phyloP scores from a whole-genome alignment of 257 asterid genomes.

The Primulina eburnea region DNA sequence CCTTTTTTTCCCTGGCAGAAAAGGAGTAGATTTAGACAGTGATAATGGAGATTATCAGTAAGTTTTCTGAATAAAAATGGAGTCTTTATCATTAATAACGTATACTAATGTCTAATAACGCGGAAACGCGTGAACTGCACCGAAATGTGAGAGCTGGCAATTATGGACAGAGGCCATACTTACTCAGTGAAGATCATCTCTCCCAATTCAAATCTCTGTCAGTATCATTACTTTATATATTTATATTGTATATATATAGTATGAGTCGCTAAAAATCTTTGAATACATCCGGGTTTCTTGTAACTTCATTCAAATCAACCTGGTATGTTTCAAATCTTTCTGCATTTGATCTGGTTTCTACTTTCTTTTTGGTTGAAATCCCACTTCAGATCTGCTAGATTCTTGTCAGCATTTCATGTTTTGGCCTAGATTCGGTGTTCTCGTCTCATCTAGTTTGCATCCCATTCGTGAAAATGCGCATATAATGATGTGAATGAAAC shows the following conservation, averaged over 20 bases:
- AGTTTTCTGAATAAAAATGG: background rate
- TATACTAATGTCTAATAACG: conserved; percentile 29
- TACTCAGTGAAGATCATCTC: conserved; percentile 3
- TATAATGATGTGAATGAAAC: background rate
- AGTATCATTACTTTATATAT: conserved; percentile 5
- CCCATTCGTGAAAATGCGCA: background rate
- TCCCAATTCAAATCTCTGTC: conserved; percentile 21
- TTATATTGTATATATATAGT: conserved; percentile 22
- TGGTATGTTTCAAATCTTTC: conserved; percentile 34
- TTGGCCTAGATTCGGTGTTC: conserved; percentile 18
- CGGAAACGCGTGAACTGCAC: conserved; percentile 61
- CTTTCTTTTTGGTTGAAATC: background rate
- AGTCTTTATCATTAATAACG: background rate
- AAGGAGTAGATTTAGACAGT: background rate
- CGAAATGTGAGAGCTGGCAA: conserved; percentile 37
- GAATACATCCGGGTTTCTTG: conserved; percentile 25
- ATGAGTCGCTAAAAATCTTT: conserved; percentile 34
- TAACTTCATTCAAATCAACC: conserved; percentile 28
- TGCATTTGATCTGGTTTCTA: conserved; percentile 12
- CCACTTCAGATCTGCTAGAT: conserved; percentile 31
- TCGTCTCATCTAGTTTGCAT: background rate
- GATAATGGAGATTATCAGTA: background rate
- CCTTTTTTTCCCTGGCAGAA: conserved; percentile 7
- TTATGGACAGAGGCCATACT: conserved; percentile 6
- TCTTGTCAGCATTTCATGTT: conserved; percentile 16